Conservation (phyloP, 345 rosid genomes). For the Stellera chamaejasme region DNA sequence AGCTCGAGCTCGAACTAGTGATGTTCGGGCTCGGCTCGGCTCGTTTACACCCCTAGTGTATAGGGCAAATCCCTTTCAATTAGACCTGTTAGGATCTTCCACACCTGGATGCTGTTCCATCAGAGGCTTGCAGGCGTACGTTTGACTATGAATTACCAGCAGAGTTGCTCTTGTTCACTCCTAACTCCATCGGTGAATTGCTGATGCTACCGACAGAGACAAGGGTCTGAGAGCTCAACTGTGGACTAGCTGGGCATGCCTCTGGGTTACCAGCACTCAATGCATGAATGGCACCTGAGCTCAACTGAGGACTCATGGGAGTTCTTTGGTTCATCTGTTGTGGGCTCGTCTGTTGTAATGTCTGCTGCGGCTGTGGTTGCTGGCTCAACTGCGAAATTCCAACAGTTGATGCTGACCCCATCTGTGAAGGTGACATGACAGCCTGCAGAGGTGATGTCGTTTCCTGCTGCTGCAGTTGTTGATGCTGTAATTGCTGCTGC, state of each 20-base stretch:
- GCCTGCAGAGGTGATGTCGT: constrained; percentile 60
- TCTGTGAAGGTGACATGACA: constrained; percentile 72
- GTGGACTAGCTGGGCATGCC: constrained; percentile 89
- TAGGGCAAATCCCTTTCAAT: no score
- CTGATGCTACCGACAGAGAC: constrained; percentile 88
- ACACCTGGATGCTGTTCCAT: no score
- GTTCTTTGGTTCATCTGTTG: constrained; percentile 83
- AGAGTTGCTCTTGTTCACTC: constrained; percentile 75
- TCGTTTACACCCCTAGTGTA: no score
- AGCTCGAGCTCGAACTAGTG: no score
- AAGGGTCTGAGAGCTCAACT: constrained; percentile 85
- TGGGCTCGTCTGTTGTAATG: constrained; percentile 70
- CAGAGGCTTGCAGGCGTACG: no score
- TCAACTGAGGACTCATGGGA: constrained; percentile 83
- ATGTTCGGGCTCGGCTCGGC: no score
- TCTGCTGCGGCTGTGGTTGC: constrained; percentile 43
- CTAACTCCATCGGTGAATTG: constrained; percentile 91
- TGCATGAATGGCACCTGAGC: constrained; percentile 75
- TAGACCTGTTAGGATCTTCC: no score
- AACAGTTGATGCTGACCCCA: constrained; percentile 65
- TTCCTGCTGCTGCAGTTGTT: constrained; percentile 41
- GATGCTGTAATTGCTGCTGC: constrained; percentile 28
- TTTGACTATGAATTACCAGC: constrained; percentile 28
- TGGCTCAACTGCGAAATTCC: constrained; percentile 56
- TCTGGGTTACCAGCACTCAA: constrained; percentile 73